Base-by-base conservation (phyloP, 352 stramenopile genomes). In the Globisporangium cylindrosporum region DNA sequence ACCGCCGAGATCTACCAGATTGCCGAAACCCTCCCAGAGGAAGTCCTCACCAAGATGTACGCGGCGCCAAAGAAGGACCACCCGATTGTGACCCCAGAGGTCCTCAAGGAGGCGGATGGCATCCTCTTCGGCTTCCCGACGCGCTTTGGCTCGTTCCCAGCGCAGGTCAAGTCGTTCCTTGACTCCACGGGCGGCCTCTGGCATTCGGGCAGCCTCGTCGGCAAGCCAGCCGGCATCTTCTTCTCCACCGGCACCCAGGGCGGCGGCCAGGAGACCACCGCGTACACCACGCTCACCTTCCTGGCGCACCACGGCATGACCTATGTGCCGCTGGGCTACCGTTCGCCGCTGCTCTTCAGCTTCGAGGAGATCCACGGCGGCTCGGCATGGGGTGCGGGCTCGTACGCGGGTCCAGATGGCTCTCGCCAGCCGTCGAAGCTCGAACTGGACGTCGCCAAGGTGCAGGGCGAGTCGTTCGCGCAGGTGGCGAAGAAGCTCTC, bases 81-180 rank as follows among this genome's bases (percentile, higher is more conserved):
- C 49, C 83, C 86, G 22, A 64, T 93, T n/a, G 84, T 82, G 20
- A 82, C 78, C 9, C 66, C 86, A 0, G 77, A 88, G 9, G 79
- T 88, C 32, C 74, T 97, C 25, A 71, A 73, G 32, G 73, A 91
- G 49, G 77, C 78, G 1, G 91, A 97, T 66, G 90, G 90, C 59
- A 86, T 97, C 63, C 64, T 97, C 1, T 90, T 97, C 69, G 91
- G 90, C 49, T 70, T 97, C 54, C 82, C 83, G 10, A 95, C 88
- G 25, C 83, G 89, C 15, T 97, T 91, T 69, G 88, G 90, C 55
- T 87, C 89, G 73, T 27, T 59, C 5, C 78, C 84, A 25, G 86
- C 93, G 18, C 93, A 98, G 77, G 78, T 98, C 32, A 97, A 97
- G 87, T 74, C 82, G n/a, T 79, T 98, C 32, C 91, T 96, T 43